Evolutionary conservation across 768 basidiomycete species (phyloP).

Genomic region (Glaciozyma martinii): DNA sequence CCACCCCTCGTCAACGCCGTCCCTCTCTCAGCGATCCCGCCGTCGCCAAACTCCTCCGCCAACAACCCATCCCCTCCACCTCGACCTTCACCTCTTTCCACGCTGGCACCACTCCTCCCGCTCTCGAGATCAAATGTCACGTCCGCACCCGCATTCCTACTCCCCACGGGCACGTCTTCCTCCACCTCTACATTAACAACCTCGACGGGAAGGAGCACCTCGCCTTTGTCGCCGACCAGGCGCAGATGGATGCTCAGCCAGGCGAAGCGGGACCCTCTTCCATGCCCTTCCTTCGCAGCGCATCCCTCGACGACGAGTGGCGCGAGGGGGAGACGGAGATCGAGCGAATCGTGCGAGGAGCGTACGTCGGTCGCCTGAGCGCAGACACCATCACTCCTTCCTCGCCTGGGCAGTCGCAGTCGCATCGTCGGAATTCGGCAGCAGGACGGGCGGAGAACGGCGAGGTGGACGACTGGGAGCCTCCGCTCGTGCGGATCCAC

Average conservation of each 20-base stretch:
- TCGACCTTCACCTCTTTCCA: constrained; percentile 2
- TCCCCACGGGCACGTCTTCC: constrained; percentile 81
- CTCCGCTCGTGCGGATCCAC: constrained; percentile 87
- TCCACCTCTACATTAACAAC: constrained; percentile 91
- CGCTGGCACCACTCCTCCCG: constrained; percentile 29
- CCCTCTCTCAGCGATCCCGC: background rate
- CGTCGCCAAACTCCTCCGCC: constrained; percentile 19
- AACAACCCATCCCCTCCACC: constrained; percentile 9
- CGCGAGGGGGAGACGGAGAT: constrained; percentile 74
- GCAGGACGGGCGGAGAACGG: constrained; percentile 5
- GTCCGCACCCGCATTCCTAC: constrained; percentile 96
- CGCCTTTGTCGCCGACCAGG: constrained; percentile 85
- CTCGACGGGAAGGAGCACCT: constrained; percentile 88
- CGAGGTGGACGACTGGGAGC: constrained; percentile 36
- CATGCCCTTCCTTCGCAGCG: constrained; percentile 55
- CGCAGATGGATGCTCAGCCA: constrained; percentile 52
- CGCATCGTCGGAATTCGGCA: constrained; percentile 17
- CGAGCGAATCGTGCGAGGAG: constrained; percentile 87
- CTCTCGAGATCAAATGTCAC: constrained; percentile 77
- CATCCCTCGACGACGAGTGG: constrained; percentile 75
- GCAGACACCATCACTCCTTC: constrained; percentile 45
- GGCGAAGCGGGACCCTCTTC: constrained; percentile 1
- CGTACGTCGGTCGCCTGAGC: constrained; percentile 79
- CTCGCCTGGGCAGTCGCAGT: background rate
- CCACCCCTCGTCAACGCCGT: background rate